These are phyloP conservation scores for Lachnellula willkommii DNA, from an alignment of 2,329 filamentous ascomycete species.

Conservation along the genomic window DNA sequence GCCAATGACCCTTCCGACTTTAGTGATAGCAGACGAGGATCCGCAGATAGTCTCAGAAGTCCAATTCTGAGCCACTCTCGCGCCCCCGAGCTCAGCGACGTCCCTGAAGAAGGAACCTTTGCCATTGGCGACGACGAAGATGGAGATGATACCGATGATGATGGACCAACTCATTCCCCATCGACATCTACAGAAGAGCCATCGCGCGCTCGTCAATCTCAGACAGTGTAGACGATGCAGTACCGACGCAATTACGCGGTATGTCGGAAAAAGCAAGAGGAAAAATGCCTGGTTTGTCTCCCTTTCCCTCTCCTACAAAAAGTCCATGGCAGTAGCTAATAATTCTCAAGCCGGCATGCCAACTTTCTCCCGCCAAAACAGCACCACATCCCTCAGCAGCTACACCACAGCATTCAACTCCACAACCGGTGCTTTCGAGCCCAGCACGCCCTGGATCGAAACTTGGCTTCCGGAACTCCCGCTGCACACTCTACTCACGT, in stretches of 20 bases:
- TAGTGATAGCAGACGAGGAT: slow-evolving; percentile 45
- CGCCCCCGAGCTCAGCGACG: slow-evolving; percentile 55
- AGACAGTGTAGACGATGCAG: slow-evolving; percentile 65
- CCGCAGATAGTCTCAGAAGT: slow-evolving; percentile 62
- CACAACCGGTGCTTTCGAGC: slow-evolving; percentile 62
- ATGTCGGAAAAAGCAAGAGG: slow-evolving; percentile 98
- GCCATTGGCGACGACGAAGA: slow-evolving; percentile 82
- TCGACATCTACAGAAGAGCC: slow-evolving; percentile 60
- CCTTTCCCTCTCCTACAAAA: not conserved
- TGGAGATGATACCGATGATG: slow-evolving; percentile 45
- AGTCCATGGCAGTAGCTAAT: not conserved
- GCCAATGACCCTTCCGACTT: slow-evolving; percentile 46
- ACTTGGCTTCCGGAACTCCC: slow-evolving; percentile 89
- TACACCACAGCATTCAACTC: slow-evolving; percentile 55
- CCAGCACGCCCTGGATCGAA: slow-evolving; percentile 81
- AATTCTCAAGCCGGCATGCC: slow-evolving; percentile 54
- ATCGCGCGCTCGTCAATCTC: slow-evolving; percentile 65
- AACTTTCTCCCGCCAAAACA: slow-evolving; percentile 87
- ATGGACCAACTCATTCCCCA: slow-evolving; percentile 52
- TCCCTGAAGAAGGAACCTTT: slow-evolving; percentile 79
- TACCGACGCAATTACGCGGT: slow-evolving; percentile 75
- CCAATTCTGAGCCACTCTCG: slow-evolving; percentile 51
- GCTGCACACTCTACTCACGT: slow-evolving; percentile 75
- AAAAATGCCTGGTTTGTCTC: slow-evolving; percentile 65
- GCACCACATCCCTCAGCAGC: slow-evolving; percentile 71